Evolutionary conservation across 2,329 filamentous ascomycete genomes (phyloP), one percentile per base, ranked within the genome.

Genomic region (Penicillium paneum): DNA sequence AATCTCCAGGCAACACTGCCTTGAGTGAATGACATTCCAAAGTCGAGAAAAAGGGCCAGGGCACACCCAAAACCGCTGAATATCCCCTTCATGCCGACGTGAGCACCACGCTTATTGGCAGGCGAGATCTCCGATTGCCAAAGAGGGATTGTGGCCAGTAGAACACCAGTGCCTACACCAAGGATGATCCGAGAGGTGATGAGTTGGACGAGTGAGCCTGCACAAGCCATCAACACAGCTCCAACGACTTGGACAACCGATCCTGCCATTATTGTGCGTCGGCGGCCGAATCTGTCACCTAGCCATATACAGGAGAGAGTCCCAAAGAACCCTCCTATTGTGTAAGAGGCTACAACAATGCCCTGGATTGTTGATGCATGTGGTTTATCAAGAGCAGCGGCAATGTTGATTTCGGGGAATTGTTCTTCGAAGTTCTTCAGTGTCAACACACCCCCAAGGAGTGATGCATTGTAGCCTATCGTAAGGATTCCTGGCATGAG

Each of bases 111-210:
- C 15, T 59, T 62, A 1, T 54, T 45, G 10, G 61, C 55, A 19
- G 61, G 58, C 0, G 62, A 61, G 24, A 62, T 63, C 19, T 64
- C 62, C 8, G 62, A 61, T 21, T 57, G 58, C 62, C 62, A 64
- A 7, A 64, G 58, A 31, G 62, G 62, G 35, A 61, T 54, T 1
- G 61, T 64, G 15, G 59, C 62, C 11, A 64, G 24, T 5, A 64
- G 12, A 7, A 44, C 31, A 28, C 62, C 62, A 1, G 60, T 60
- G 1, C 62, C 62, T 13, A 61, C 15, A 1, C 62, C 62, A 5
- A 63, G 32, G 1, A 55, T 34, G 5, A 64, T 19, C 3, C 62
- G 56, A n/a, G 56, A 55, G 7, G 26, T 35, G 11, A 63, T 46
- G 0, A 64, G 45, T 28, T 64, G 61, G 8, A 24, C 28, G 15